Base-by-base conservation (phyloP, 352 stramenopile species). In the Globisporangium acanthophoron region DNA sequence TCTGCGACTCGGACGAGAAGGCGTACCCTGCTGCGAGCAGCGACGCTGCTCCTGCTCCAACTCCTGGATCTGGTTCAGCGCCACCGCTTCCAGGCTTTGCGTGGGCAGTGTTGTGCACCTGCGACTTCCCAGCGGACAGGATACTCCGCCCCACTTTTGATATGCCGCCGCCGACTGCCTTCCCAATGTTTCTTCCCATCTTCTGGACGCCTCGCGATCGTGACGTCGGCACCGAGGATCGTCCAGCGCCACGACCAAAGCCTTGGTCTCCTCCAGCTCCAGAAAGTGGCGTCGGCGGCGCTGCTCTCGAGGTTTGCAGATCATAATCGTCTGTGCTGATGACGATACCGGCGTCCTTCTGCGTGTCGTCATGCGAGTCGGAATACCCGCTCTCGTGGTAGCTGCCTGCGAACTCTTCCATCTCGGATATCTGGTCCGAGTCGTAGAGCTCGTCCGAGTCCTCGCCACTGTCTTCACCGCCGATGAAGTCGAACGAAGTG, bases 401-500 rank as follows among this genome's bases (percentile, higher is more conserved):
- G 13, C 69, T 80, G 33, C 69, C 80, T 29, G 71, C 76, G 48
- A 78, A 81, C 46, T 86, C 71, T 16, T 89, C 81, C 75, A 88
- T 80, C 52, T 87, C 82, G 0, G 77, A 85, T 20, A 92, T 74
- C 46, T 90, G 73, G 35, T 85, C 74, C 5, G 80, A 92, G 49
- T 90, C 82, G 59, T 92, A 90, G 0, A 81, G 52, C 11, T 84
- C 80, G 54, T 90, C 80, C 18, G 80, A 91, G 51, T 87, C 77
- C 41, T 94, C 81, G 0, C 85, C 80, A 51, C 85, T 94, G 55
- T 94, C 80, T 74, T 90, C 84, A 7, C 85, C 85, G 5, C 82
- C 82, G 41, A 94, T 77, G 37, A 92, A 92, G 51, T 92, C 85
- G 43, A 92, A 94, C n/a, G 78, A 89, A 21, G 70, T 76, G 49